Evolutionary conservation across 2,329 filamentous ascomycete genomes (phyloP).

Genomic region (Endothia cerciana): DNA sequence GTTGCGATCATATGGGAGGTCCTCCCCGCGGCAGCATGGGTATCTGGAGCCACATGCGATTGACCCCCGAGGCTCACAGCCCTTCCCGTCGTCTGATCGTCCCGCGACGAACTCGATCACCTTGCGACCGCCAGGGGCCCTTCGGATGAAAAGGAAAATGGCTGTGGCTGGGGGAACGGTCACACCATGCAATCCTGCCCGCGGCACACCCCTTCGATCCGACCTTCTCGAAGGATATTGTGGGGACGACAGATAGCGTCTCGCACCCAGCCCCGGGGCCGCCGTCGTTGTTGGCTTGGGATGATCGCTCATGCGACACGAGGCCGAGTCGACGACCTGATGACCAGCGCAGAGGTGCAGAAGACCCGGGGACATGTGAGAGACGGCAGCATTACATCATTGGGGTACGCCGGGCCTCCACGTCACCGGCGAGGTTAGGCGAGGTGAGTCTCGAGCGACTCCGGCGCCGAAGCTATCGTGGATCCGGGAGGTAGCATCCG

Average conservation of each 20-base stretch:
- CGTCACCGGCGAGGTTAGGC: background rate
- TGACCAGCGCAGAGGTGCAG: slow-evolving; percentile 3
- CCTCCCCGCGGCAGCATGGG: no score
- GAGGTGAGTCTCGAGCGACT: background rate
- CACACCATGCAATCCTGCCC: slow-evolving; percentile 1
- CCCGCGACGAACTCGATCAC: background rate
- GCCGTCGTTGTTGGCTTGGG: slow-evolving; percentile 11
- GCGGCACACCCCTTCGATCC: slow-evolving; percentile 13
- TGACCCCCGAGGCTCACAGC: background rate
- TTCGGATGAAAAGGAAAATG: background rate
- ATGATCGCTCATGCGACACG: slow-evolving; percentile 12
- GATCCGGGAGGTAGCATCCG: slow-evolving; percentile 12
- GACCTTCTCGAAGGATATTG: slow-evolving; percentile 18
- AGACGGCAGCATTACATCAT: background rate
- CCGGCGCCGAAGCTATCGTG: slow-evolving; percentile 5
- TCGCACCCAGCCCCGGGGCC: background rate
- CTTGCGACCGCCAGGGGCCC: background rate
- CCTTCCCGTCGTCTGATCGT: slow-evolving; percentile 1
- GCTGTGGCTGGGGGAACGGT: background rate
- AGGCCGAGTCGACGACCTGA: background rate
- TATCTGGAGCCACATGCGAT: background rate
- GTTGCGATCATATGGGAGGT: no score
- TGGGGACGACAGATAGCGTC: slow-evolving; percentile 13
- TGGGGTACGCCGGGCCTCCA: background rate
- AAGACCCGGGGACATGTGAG: background rate